Evolutionary conservation across 2,329 filamentous ascomycete species (phyloP).

Genomic region (Anthostomella pinea): DNA sequence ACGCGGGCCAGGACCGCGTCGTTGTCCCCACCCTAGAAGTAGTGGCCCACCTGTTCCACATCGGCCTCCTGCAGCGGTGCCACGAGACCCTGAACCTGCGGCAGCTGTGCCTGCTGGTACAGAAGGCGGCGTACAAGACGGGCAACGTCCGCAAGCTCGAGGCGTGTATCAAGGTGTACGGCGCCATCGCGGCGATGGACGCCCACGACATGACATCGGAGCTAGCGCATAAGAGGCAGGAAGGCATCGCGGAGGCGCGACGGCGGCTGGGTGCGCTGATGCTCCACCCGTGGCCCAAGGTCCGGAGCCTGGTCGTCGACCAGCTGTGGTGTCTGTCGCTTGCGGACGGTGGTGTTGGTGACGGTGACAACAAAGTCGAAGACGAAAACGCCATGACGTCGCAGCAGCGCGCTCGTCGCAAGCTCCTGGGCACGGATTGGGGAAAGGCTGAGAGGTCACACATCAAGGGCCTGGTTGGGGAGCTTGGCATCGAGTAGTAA

Average conservation of each 20-base stretch:
- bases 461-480: conserved; percentile 42
- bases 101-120: conserved; percentile 65
- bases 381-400: conserved; percentile 15
- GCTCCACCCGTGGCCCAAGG: conserved; percentile 76
- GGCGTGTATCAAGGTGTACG: conserved; percentile 77
- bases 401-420: conserved; percentile 17
- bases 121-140: conserved; percentile 80
- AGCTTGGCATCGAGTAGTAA: conserved; percentile 38
- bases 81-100: conserved; percentile 42
- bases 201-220: conserved; percentile 7
- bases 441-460: conserved; percentile 47
- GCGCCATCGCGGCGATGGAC: conserved; percentile 52
- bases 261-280: conserved; percentile 72
- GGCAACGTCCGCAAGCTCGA: conserved; percentile 79
- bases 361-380: conserved; percentile 9
- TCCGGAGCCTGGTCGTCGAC: conserved; percentile 59
- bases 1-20: conserved; percentile 64
- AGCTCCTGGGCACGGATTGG: conserved; percentile 56
- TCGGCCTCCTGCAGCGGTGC: conserved; percentile 44
- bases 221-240: conserved; percentile 34
- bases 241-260: conserved; percentile 51
- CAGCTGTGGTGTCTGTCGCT: conserved; percentile 55
- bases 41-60: conserved; percentile 72
- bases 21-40: conserved; percentile 75
- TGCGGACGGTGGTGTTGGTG: conserved; percentile 15